Conservation (phyloP, 768 basidiomycete genomes). For the Kwoniella heveanensis region DNA sequence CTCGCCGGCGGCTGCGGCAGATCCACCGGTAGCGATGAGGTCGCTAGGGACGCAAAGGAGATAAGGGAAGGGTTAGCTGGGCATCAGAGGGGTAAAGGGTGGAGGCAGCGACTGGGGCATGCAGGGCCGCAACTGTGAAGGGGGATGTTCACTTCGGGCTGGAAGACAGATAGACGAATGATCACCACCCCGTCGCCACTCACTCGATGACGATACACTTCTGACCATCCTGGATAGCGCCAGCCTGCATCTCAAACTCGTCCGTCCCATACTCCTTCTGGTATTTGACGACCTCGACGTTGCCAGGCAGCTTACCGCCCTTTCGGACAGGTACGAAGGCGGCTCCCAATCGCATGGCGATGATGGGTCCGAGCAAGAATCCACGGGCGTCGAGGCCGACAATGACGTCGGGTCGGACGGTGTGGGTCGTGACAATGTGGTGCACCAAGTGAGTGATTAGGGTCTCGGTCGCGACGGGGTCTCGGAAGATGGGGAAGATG, state of each 20-base stretch:
- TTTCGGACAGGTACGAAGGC: slow-evolving; percentile 97
- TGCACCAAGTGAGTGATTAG: slow-evolving; percentile 85
- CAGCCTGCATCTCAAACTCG: slow-evolving; percentile 91
- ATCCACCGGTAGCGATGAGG: slow-evolving; percentile 94
- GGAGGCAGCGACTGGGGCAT: too few species aligned
- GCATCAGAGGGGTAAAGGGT: too few species aligned
- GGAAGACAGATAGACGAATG: too few species aligned
- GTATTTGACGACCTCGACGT: slow-evolving; percentile 72
- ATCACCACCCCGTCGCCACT: slow-evolving; percentile 31
- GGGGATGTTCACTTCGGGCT: too few species aligned
- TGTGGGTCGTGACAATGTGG: slow-evolving; percentile 71
- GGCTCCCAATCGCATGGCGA: slow-evolving; percentile 85
- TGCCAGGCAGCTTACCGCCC: slow-evolving; percentile 88
- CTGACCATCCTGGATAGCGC: slow-evolving; percentile 78
- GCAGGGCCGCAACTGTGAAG: too few species aligned
- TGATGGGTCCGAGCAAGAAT: slow-evolving; percentile 88
- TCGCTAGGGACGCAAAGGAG: slow-evolving; percentile 60
- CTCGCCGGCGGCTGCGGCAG: slow-evolving; percentile 87
- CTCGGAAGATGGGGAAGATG: slow-evolving; percentile 86
- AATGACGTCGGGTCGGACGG: slow-evolving; percentile 66
- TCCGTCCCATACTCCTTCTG: slow-evolving; percentile 94
- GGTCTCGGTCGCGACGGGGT: slow-evolving; percentile 84
- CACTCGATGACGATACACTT: slow-evolving; percentile 80
- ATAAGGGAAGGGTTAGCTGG: not conserved
- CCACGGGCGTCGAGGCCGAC: slow-evolving; percentile 95